Base-by-base conservation (phyloP, 2,329 filamentous ascomycete species). In the Epichloe typhina region DNA sequence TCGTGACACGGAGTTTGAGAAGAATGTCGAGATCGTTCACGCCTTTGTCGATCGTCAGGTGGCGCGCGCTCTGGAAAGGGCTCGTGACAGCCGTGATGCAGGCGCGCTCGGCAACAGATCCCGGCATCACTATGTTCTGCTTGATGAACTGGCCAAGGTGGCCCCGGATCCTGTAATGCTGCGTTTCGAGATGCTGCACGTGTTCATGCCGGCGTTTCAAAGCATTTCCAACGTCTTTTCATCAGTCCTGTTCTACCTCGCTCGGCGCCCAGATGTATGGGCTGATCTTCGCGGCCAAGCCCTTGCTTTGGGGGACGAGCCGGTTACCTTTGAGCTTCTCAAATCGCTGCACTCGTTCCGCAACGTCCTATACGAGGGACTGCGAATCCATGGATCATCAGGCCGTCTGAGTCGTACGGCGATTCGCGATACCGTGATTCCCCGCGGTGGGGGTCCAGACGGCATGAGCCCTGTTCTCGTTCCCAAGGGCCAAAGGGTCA, bases 351-450 rank as follows among this genome's bases (percentile, higher is more conserved):
- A 45, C 12, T 26, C 38, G 4, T 50, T 50, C 31, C 44, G 49
- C 11, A 36, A 50, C 38, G 44, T 46, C 17, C 8, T 50, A 4
- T 35, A 36, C 19, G 49, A 50, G 43, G 43, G 42, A 13, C 15
- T 50, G 43, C 44, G 49, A 5, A 37, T 50, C 9, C 49, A 50
- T 21, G 49, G 49, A 15, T 47, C 49, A 6, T 47, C 49, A 2
- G 49, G 44, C 11, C 49, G 49, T 6, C 12, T 50, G 7, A 51
- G 50, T 39, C 50, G 50, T 5, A 44, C 45, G 15, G 50, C 50
- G 3, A 31, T 51, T n/a, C 50, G 50, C 4, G 50, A 52, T 21
- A 52, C 50, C 12, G 50, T 50, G 11, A 15, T 52, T 15, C 50
- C 50, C 2, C 21, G 37, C 31, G 50, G 50, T 31, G 50, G 50